phyloP scores from a whole-genome alignment of 345 rosid genomes.

The Rhodamnia rubescens region DNA sequence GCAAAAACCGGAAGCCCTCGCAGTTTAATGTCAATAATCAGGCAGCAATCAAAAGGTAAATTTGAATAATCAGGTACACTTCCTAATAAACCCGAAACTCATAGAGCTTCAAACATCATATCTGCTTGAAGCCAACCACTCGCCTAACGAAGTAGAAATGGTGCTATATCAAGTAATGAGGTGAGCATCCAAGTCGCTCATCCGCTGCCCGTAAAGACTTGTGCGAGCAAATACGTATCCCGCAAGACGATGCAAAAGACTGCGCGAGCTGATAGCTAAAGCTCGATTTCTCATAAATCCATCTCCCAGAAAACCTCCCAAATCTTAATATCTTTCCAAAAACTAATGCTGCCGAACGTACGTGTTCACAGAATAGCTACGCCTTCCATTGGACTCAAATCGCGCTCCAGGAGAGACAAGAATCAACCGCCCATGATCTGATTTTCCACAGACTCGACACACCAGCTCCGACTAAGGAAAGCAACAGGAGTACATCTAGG shows the following conservation, averaged over 20 bases:
- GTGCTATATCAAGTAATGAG: background rate
- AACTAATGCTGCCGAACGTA: background rate
- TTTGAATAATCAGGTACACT: background rate
- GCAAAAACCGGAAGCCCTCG: background rate
- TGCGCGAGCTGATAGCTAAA: background rate
- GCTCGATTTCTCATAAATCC: background rate
- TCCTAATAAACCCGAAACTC: background rate
- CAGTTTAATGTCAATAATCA: background rate
- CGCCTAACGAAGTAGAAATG: background rate
- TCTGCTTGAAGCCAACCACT: background rate
- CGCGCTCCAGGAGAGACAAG: background rate
- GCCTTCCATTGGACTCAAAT: background rate
- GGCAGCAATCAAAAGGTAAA: background rate
- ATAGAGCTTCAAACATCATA: background rate
- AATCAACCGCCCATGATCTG: background rate
- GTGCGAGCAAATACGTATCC: background rate
- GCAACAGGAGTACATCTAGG: slow-evolving; percentile 5
- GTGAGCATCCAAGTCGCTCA: background rate
- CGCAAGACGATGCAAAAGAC: background rate
- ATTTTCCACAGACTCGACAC: background rate
- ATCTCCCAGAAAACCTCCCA: background rate
- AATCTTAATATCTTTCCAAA: background rate
- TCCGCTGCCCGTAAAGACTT: background rate
- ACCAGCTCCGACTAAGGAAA: background rate
- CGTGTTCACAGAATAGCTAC: background rate